Base-by-base conservation (phyloP, 495 filamentous ascomycete species). In the Penicillium paxilli region DNA sequence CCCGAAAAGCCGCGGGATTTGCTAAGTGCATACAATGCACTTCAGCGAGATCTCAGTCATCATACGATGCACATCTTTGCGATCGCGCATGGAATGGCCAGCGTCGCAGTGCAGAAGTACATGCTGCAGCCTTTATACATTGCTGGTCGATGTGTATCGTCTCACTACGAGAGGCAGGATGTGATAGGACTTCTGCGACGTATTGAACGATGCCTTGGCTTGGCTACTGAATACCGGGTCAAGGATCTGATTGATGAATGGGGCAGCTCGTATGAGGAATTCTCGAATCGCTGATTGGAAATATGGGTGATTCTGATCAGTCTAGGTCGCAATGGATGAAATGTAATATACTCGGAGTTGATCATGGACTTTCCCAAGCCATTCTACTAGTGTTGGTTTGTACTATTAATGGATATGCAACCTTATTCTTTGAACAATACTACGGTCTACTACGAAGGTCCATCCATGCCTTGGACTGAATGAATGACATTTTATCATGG, bases 111-210 rank as follows among this genome's bases (percentile, higher is more conserved):
- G 9, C 65, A 73, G 17, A 76, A 80, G 20, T 73, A 80, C 46
- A 66, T 71, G 52, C 66, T 80, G 0, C 79, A 82, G 49, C 75
- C 77, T 9, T 64, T 82, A 0, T 82, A 73, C 62, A 72, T 77
- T 23, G 74, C 77, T 12, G 79, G 75, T 0, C 72, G 78, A 33
- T 77, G 73, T 55, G 52, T 80, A 20, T 60, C 30, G 1, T 65
- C 68, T 21, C 52, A 57, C 3, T 58, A 57, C 7, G 76, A 77
- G 48, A 62, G 74, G 3, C 58, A 63, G 12, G 44, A 62, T 5
- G 57, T 82, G 1, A 24, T 80, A 10, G 55, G 59, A 20, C 63
- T 77, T 16, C 61, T 82, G 16, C 56, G 68, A 3, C 64, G 63
- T 7, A 74, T 80, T 38, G 74, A 78, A 59, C 48, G 53, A 11